Conservation (phyloP, 768 basidiomycete species). For the Suillus alpinus region DNA sequence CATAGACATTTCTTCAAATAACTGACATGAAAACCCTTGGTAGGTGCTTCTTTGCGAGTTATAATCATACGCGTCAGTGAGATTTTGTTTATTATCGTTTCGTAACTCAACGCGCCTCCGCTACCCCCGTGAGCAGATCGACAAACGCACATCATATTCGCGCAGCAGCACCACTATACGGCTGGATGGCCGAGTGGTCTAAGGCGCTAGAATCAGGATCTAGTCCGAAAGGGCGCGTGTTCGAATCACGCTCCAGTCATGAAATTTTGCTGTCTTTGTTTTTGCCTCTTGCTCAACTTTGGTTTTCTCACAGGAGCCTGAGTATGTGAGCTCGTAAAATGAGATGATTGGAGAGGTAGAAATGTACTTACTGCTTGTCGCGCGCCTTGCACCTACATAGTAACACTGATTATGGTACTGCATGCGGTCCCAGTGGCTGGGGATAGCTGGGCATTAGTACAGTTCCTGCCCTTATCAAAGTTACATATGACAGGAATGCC, state of each 20-base stretch:
- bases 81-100: not conserved
- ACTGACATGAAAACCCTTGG: not conserved
- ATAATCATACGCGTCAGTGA: not conserved
- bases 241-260: conserved; percentile 38
- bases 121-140: not conserved
- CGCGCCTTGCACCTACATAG: not conserved
- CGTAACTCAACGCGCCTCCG: no score
- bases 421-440: no score
- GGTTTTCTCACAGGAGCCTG: no score
- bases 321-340: no score
- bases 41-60: not conserved
- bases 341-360: no score
- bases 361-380: not conserved
- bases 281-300: not conserved
- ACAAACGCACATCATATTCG: not conserved
- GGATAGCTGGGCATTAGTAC: no score
- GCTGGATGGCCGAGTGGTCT: conserved; percentile 45
- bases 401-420: not conserved
- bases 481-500: not conserved
- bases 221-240: conserved; percentile 34
- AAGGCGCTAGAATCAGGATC: conserved; percentile 46
- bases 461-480: not conserved
- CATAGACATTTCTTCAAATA: not conserved
- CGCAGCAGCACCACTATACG: rapidly evolving
- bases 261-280: conserved; percentile 8